Percentiles rank a stretch among this genome's conserved stretches.
phyloP scores from a whole-genome alignment of 2,329 filamentous ascomycete species.

The Penicillium aurantiogriseum region DNA sequence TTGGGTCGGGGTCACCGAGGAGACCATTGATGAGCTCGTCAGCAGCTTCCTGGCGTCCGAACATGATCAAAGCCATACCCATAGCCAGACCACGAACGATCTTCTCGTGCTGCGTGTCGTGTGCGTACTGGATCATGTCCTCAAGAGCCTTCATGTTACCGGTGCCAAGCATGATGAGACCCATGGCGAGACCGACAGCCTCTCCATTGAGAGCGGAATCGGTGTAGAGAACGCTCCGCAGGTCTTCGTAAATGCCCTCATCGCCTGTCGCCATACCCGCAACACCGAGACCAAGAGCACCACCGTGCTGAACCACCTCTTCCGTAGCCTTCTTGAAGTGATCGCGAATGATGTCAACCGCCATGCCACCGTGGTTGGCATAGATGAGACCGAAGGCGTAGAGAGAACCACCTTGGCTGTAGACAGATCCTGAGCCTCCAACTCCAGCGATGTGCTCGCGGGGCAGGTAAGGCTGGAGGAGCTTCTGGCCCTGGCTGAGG shows the following conservation, averaged over 20 bases:
- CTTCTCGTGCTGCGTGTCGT: constrained; percentile 98
- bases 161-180: constrained; percentile 97
- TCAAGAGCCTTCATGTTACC: constrained; percentile 90
- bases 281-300: constrained; percentile 89
- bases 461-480: constrained; percentile 91
- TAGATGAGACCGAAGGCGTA: constrained; percentile 96
- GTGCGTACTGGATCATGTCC: constrained; percentile 96
- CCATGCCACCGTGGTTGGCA: constrained; percentile 92
- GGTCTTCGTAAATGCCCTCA: constrained; percentile 83
- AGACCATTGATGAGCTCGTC: constrained; percentile 93
- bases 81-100: constrained; percentile 93
- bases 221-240: constrained; percentile 83
- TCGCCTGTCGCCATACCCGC: constrained; percentile 97
- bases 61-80: constrained; percentile 99
- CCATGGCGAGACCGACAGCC: constrained; percentile 93
- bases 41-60: constrained; percentile 87
- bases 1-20: constrained; percentile 88
- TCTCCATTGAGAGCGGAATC: constrained; percentile 97
- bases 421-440: constrained; percentile 78
- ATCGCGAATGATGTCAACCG: constrained; percentile 52
- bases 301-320: constrained; percentile 95
- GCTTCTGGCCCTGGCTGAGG: constrained; percentile 84
- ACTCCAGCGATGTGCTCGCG: constrained; percentile 61
- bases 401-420: constrained; percentile 92
- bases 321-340: constrained; percentile 51